Base-by-base conservation (phyloP, 2,329 filamentous ascomycete species). In the Hypoxylon sp. region DNA sequence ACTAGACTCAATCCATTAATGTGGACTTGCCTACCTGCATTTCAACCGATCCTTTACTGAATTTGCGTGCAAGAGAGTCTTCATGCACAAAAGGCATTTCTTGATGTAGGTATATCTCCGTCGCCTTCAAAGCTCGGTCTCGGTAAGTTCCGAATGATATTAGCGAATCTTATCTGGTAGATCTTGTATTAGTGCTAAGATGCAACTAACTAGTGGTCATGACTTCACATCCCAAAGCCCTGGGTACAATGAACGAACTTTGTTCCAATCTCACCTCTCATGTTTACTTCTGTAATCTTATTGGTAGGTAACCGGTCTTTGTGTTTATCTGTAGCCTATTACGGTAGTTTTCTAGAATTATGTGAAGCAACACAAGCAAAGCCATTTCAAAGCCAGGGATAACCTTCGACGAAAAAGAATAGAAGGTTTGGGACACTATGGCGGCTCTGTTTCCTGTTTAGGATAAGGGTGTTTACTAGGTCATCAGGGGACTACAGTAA, bases 121-220 rank as follows among this genome's bases (percentile, higher is more conserved):
- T 27, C 29, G 14, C 48, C 19, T 47, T 57, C n/a, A 39, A 16
- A 48, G 45, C 30, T 21, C 7, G 23, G 30, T 27, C 43, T 57
- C 43, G 45, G 54, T 7, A 21, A 30, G 30, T 48, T 48, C 54
- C 54, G 54, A 54, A 30, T 39, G 29, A 37, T 46, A 27, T 41
- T 25, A 11, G 14, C 1, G 25, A 30, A 53, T 53, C 34, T 23
- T 41, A 19, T 23, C 23, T 6, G n/a, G n/a, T 30, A 41, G 12
- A 19, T 21, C 12, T 12, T 37, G 7, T 12, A 16, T 5, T 27
- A 27, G 25, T 16, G n/a, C 21, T 14, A 29, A 27, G 29, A 37
- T 53, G 25, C 19, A 16, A n/a, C n/a, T n/a, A 41, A 23, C 7
- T 2, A 14, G n/a, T n/a, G 21, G 16, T 27, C 39, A 30, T 25